Conservation (phyloP, 805 yeast genomes). For the Metschnikowia kofuensis region DNA sequence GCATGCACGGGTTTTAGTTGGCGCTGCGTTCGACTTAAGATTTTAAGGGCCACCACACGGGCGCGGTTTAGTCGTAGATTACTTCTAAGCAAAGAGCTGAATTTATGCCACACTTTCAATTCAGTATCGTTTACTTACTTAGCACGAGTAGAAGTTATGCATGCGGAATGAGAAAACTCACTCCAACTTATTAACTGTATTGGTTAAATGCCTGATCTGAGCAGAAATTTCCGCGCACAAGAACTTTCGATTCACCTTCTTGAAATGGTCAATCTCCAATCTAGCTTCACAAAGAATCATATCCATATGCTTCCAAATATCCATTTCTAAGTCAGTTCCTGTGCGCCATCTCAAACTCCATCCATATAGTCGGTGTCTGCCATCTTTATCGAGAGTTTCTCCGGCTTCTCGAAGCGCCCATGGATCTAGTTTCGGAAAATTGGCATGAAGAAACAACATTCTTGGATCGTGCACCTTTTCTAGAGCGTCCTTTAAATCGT, state of each 20-base stretch:
- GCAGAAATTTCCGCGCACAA: conserved; percentile 50
- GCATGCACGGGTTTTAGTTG: background rate
- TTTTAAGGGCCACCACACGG: too few species aligned
- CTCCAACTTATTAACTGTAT: conserved; percentile 29
- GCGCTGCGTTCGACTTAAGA: too few species aligned
- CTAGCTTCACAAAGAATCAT: conserved; percentile 51
- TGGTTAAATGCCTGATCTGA: conserved; percentile 43
- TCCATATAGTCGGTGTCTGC: conserved; percentile 58
- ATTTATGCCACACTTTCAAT: too few species aligned
- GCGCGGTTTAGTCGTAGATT: too few species aligned
- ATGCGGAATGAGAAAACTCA: conserved; percentile 3
- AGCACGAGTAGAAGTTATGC: too few species aligned
- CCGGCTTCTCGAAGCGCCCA: conserved; percentile 46
- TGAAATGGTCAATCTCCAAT: conserved; percentile 43
- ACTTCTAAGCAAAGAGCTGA: too few species aligned
- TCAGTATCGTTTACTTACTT: too few species aligned
- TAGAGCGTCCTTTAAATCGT: conserved; percentile 6
- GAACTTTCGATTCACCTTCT: conserved; percentile 36
- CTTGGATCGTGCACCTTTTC: conserved; percentile 11
- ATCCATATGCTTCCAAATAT: conserved; percentile 60
- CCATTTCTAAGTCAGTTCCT: conserved; percentile 56
- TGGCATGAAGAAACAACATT: conserved; percentile 59
- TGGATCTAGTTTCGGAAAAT: conserved; percentile 66
- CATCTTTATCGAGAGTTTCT: conserved; percentile 39
- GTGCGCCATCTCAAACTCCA: conserved; percentile 49